Evolutionary conservation across 2,329 filamentous ascomycete species (phyloP), one percentile per base, ranked within the genome.

Genomic region (Coniochaeta sp.): DNA sequence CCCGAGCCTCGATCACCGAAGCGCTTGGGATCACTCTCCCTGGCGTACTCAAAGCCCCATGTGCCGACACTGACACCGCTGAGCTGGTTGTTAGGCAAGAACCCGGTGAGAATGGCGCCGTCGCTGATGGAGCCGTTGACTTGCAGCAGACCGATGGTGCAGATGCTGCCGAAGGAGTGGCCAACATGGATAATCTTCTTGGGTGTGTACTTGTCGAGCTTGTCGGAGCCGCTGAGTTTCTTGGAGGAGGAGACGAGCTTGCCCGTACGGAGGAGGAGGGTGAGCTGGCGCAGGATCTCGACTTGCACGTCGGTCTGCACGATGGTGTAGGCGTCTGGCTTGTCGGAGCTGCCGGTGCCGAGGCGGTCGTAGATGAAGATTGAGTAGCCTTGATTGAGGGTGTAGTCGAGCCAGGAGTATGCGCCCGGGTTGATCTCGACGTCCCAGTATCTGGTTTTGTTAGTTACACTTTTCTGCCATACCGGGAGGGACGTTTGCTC

Each of bases 321-420:
- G 14, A 52, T 77, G 57, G 77, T 74, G 59, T 85, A 61, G 1
- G 82, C 74, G 42, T 85, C 76, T 48, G 77, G 79, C 59, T 78
- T 79, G 4, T 76, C 75, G 1, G 81, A 84, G 52, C 71, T 67
- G 35, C 77, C 82, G 38, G 85, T 73, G 28, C 83, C 83, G 6
- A 85, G 74, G 16, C 83, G 79, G 64, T 87, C 82, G 65, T 76
- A 83, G 9, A 74, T 67, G 45, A 86, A 73, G 2, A 81, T 84
- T 28, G 75, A 79, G 68, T 79, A 85, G 35, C 78, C 78, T 32
- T 51, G 38, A 13, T 16, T 45, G 27, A 55, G 24, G 2, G 83
- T 82, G 12, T 66, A 65, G 46, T 77, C 70, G 26, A 81, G 72
- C 62, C 86, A 87, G 60, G 75, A 81, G 68, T 87, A 85, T 61